phyloP scores from a whole-genome alignment of 2,329 filamentous ascomycete species.

The Chaetothyriales sp. region DNA sequence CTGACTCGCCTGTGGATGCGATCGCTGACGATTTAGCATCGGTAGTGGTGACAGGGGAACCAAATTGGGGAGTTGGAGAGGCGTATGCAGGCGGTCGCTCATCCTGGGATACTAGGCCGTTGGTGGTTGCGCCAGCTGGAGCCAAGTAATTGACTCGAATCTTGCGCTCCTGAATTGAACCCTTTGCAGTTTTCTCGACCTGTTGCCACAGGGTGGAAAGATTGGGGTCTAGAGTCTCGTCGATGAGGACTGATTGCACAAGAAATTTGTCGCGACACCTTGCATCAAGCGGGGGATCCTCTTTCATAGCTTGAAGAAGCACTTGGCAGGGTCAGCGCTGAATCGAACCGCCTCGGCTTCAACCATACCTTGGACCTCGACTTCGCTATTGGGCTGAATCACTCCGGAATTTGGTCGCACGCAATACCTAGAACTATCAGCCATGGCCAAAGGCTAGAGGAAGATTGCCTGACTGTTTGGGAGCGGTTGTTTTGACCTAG shows the following conservation, averaged over 20 bases:
- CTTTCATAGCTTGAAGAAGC: constrained; percentile 93
- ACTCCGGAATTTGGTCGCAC: constrained; percentile 93
- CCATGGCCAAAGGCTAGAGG: constrained; percentile 4
- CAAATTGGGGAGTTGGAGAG: constrained; percentile 33
- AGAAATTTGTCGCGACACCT: constrained; percentile 97
- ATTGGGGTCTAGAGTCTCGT: constrained; percentile 66
- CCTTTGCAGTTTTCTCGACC: constrained; percentile 60
- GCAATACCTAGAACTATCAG: constrained; percentile 57
- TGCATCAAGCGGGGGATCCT: constrained; percentile 69
- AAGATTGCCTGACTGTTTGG: constrained; percentile 61
- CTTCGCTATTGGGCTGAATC: constrained; percentile 75
- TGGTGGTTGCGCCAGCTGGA: constrained; percentile 35
- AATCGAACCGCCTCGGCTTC: background rate
- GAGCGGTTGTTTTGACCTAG: constrained; percentile 96
- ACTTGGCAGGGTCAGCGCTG: constrained; percentile 38
- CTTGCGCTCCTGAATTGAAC: constrained; percentile 76
- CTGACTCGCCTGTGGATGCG: constrained; percentile 17
- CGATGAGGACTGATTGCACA: constrained; percentile 76
- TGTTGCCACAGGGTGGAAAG: constrained; percentile 69
- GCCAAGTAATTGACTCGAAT: constrained; percentile 80
- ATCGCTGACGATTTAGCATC: constrained; percentile 15
- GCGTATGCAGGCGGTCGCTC: constrained; percentile 40
- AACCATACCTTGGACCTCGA: constrained; percentile 71
- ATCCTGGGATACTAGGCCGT: constrained; percentile 22
- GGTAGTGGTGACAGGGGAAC: constrained; percentile 28